A percentile compares a stretch with the other conserved stretches of the same genome.
Conservation (phyloP, 169 alveolate genomes). For the Eimeria mitis region DNA sequence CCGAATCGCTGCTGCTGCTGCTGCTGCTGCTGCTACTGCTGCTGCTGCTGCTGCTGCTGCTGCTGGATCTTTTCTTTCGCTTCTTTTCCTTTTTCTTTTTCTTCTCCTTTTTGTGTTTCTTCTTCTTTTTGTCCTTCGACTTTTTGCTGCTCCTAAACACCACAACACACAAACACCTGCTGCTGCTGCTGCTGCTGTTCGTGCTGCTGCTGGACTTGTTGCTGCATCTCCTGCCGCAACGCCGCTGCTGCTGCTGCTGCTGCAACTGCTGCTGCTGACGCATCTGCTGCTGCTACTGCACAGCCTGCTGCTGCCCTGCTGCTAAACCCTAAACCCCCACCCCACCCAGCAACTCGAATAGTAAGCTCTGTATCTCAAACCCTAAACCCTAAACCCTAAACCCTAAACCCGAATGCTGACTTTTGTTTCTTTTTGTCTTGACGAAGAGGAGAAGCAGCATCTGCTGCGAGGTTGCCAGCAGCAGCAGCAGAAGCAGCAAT, state of each 20-base stretch:
- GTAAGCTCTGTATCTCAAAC: too few species aligned
- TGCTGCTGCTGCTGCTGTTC: constrained; percentile 30
- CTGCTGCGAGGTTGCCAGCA: not conserved
- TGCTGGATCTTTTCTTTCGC: not conserved
- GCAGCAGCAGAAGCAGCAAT: constrained; percentile 44
- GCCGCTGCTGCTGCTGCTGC: constrained; percentile 21
- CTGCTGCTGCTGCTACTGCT: constrained; percentile 46
- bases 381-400: constrained; percentile 45
- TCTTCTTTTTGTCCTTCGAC: constrained; percentile 40
- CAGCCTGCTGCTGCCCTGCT: not conserved
- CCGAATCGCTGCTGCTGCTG: constrained; percentile 54
- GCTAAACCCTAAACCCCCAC: too few species aligned
- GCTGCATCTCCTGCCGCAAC: too few species aligned
- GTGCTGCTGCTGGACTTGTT: not conserved
- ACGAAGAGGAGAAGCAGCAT: not conserved
- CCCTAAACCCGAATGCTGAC: constrained; percentile 20
- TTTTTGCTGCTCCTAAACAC: constrained; percentile 30
- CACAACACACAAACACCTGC: constrained; percentile 10
- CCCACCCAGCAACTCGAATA: too few species aligned
- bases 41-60: constrained; percentile 72
- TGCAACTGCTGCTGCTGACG: not conserved
- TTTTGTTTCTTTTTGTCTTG: constrained; percentile 28
- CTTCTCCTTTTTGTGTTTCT: not conserved
- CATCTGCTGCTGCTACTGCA: constrained; percentile 22
- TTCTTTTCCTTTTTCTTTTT: not conserved